Percentiles rank a stretch among this genome's conserved stretches.
These are phyloP conservation scores for Aspergillus neoniger DNA, from an alignment of 2,329 filamentous ascomycete genomes.

Conservation along the genomic window DNA sequence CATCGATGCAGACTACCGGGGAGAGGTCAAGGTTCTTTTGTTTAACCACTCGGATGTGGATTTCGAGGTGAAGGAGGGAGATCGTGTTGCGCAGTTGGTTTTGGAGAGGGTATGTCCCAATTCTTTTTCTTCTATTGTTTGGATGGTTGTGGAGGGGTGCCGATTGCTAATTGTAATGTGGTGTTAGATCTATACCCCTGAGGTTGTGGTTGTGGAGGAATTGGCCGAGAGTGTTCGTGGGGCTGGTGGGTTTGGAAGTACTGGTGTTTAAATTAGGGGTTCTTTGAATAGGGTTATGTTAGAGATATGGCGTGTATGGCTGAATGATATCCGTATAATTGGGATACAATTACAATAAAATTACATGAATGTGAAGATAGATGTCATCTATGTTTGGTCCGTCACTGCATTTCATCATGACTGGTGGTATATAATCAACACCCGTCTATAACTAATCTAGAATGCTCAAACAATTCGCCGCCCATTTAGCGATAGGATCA, in stretches of 20 bases:
- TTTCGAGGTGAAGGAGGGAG: constrained; percentile 79
- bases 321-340: neutral
- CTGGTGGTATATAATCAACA: neutral
- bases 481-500: constrained; percentile 12
- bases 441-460: constrained; percentile 2
- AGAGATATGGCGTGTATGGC: neutral
- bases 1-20: constrained; percentile 96
- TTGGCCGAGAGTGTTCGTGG: constrained; percentile 89
- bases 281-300: neutral
- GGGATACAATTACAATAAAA: neutral
- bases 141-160: neutral
- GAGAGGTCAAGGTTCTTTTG: constrained; percentile 88
- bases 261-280: constrained; percentile 53
- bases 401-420: no score
- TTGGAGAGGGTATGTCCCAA: constrained; percentile 67
- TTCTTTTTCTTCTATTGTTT: constrained; percentile 3
- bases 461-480: neutral
- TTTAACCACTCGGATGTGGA: constrained; percentile 88
- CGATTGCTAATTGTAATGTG: constrained; percentile 5
- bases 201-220: constrained; percentile 84
- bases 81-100: constrained; percentile 90
- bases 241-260: constrained; percentile 88
- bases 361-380: no score
- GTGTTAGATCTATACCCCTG: constrained; percentile 78
- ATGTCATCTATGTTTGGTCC: no score